phyloP scores from a whole-genome alignment of 768 basidiomycete genomes.

The Xanthoconium purpureum region DNA sequence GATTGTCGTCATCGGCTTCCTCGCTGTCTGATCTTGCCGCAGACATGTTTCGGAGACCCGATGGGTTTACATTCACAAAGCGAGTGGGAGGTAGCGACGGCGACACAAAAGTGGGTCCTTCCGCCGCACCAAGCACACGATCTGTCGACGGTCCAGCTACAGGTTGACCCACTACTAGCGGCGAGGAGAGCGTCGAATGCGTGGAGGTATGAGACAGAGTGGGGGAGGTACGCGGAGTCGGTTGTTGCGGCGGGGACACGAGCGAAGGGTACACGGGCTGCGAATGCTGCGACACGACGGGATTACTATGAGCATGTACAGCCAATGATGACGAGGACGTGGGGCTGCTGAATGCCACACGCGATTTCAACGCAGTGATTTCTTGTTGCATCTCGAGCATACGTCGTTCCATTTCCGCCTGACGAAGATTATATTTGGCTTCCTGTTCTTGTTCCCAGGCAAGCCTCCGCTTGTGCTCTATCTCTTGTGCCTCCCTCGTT shows the following conservation, averaged over 20 bases:
- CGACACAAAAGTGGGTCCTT: constrained; percentile 13
- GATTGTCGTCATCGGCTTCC: constrained; percentile 37
- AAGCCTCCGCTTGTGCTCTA: constrained; percentile 54
- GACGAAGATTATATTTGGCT: constrained; percentile 48
- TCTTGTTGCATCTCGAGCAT: constrained; percentile 56
- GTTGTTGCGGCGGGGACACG: constrained; percentile 22
- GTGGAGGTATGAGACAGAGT: constrained; percentile 28
- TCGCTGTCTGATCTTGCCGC: constrained; percentile 36
- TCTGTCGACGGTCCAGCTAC: constrained; percentile 9
- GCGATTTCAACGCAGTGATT: constrained; percentile 44
- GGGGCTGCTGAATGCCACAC: constrained; percentile 30
- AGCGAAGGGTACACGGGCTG: constrained; percentile 6
- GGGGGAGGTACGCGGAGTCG: constrained; percentile 31
- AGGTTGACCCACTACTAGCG: constrained; percentile 9
- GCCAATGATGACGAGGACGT: constrained; percentile 3
- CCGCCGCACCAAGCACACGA: not conserved
- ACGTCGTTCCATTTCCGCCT: constrained; percentile 58
- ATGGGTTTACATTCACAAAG: constrained; percentile 19
- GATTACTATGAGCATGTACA: not conserved
- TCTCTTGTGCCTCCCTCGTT: constrained; percentile 58
- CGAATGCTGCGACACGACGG: constrained; percentile 2
- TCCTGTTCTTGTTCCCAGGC: constrained; percentile 75
- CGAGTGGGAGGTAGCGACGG: constrained; percentile 16
- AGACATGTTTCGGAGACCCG: constrained; percentile 16
- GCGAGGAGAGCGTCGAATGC: constrained; percentile 22